These are phyloP conservation scores for Azolla pinnata DNA, from an alignment of 75 land plant genomes.

Conservation along the genomic window DNA sequence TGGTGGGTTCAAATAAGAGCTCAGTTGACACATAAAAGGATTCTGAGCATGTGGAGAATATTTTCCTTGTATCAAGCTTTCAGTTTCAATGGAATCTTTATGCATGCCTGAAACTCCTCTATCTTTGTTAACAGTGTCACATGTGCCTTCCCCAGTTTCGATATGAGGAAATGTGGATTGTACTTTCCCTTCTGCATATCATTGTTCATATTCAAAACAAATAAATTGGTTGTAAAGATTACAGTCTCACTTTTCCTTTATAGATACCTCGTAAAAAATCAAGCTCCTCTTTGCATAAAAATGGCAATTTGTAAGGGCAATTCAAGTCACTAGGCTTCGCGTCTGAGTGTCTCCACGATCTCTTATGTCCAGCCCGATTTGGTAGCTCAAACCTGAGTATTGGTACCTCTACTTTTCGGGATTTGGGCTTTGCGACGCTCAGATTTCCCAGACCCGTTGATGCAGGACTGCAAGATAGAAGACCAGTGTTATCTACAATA, in stretches of 20 bases:
- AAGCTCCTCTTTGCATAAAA: neutral
- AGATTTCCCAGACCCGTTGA: neutral
- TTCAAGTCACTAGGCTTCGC: neutral
- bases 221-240: neutral
- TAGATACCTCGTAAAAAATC: neutral
- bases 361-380: neutral
- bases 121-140: neutral
- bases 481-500: neutral
- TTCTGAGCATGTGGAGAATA: neutral
- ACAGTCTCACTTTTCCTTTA: neutral
- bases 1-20: neutral
- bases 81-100: too few species aligned
- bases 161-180: neutral
- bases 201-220: neutral
- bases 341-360: conserved; percentile 2
- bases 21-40: neutral
- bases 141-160: neutral
- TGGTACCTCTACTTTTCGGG: neutral
- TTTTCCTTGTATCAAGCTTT: too few species aligned
- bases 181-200: neutral
- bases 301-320: conserved; percentile 1
- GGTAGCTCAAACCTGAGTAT: conserved; percentile 4
- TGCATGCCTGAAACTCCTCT: too few species aligned
- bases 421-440: neutral
- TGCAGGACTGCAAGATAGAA: neutral